Percentiles rank a stretch among this genome's conserved stretches.
Conservation (phyloP, 2,329 filamentous ascomycete genomes). For the Fusarium tupiense region DNA sequence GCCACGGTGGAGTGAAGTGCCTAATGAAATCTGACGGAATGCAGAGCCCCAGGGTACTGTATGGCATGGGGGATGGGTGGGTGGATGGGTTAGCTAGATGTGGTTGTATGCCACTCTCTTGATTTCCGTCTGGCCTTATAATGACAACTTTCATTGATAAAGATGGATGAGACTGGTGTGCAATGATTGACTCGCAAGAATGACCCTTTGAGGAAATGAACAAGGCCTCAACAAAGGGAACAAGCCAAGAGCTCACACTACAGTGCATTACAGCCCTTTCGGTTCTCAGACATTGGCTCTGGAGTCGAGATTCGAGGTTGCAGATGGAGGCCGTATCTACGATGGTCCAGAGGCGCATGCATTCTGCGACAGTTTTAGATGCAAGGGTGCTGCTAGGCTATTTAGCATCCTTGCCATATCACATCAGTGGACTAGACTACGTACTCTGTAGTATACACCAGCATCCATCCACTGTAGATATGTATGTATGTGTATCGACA, state of each 20-base stretch:
- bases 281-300: not conserved
- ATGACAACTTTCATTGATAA: not conserved
- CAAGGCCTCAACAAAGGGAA: not conserved
- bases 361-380: not conserved
- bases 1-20: not conserved
- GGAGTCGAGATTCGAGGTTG: not conserved
- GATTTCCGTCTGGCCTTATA: not conserved
- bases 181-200: slow-evolving; percentile 17
- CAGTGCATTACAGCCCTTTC: too few relatives aligned
- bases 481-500: not conserved
- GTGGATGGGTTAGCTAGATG: not conserved
- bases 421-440: not conserved
- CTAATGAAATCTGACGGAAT: not conserved
- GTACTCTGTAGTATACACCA: not conserved
- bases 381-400: not conserved
- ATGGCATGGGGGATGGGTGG: not conserved
- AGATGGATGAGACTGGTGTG: not conserved
- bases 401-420: not conserved
- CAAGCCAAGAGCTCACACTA: not conserved
- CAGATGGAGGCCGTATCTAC: not conserved
- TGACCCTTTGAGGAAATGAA: slow-evolving; percentile 1
- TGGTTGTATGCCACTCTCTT: not conserved
- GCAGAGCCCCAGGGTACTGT: not conserved
- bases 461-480: not conserved
- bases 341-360: not conserved